Conservation (phyloP, 2,329 filamentous ascomycete species). For the Didymella glomerata region DNA sequence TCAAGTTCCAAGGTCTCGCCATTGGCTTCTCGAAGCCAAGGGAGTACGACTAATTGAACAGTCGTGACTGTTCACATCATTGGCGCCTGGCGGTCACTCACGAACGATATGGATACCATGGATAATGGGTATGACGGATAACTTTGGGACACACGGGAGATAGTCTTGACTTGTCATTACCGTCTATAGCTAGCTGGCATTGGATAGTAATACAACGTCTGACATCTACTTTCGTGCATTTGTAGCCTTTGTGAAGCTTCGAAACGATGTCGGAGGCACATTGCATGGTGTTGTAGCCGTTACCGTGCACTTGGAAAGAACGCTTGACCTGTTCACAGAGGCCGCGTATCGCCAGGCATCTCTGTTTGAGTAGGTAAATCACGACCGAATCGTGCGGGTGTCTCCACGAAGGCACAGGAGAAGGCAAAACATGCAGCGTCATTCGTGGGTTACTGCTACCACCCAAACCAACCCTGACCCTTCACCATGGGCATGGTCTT, state of each 20-base stretch:
- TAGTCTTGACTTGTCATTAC: conserved; percentile 11
- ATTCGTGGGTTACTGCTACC: not conserved
- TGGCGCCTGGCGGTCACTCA: conserved; percentile 5
- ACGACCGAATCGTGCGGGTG: not conserved
- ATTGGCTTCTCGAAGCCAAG: not conserved
- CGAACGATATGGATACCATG: not conserved
- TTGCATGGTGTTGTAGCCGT: not conserved
- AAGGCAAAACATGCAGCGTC: not conserved
- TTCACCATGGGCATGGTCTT: not conserved
- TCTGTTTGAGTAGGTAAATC: not conserved
- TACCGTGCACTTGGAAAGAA: not conserved
- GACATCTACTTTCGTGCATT: not conserved
- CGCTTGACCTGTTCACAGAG: not conserved
- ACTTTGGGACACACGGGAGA: conserved; percentile 4
- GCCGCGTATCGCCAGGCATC: not conserved
- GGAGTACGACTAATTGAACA: conserved; percentile 4
- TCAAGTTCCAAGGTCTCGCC: no score
- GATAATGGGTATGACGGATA: conserved; percentile 3
- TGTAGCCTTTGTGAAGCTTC: not conserved
- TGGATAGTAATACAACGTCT: conserved; percentile 13
- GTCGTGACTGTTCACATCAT: conserved; percentile 7
- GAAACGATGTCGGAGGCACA: not conserved
- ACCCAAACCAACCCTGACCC: conserved; percentile 3
- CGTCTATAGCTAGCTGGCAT: conserved; percentile 22
- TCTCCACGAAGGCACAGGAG: not conserved